Percentiles rank a stretch among this genome's conserved stretches.
Conservation (phyloP, 352 stramenopile genomes). For the Peronospora farinosa region DNA sequence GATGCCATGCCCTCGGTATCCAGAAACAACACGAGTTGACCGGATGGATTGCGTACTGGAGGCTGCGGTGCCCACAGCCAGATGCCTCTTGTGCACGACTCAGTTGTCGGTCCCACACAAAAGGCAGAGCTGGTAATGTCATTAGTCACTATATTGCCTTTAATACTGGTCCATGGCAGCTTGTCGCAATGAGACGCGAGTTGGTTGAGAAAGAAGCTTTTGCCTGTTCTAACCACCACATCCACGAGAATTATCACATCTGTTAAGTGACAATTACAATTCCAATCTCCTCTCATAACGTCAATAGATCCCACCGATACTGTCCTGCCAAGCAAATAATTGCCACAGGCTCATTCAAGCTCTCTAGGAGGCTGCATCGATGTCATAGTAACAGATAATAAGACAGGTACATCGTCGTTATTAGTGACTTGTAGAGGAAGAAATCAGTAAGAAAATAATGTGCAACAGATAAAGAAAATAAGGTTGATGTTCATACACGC, state of each 20-base stretch:
- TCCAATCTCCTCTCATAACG: neutral
- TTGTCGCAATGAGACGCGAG: slow-evolving; percentile 34
- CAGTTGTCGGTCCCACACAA: slow-evolving; percentile 69
- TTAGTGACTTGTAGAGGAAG: slow-evolving; percentile 6
- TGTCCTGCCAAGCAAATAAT: slow-evolving; percentile 75
- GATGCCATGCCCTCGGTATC: slow-evolving; percentile 83
- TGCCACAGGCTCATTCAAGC: slow-evolving; percentile 59
- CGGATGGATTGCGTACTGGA: slow-evolving; percentile 45
- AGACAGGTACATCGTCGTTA: neutral
- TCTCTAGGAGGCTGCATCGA: slow-evolving; percentile 47
- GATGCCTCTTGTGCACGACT: slow-evolving; percentile 81
- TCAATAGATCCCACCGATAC: slow-evolving; percentile 44
- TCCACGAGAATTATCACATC: neutral
- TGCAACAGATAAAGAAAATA: neutral
- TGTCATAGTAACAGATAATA: slow-evolving; percentile 3
- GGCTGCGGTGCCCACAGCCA: slow-evolving; percentile 74
- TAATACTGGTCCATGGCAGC: slow-evolving; percentile 17
- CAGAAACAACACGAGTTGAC: slow-evolving; percentile 71
- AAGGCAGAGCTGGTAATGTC: slow-evolving; percentile 33
- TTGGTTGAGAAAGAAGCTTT: slow-evolving; percentile 87
- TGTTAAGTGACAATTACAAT: neutral
- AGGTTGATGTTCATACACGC: slow-evolving; percentile 1
- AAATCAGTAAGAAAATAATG: neutral
- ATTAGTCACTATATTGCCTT: slow-evolving; percentile 11
- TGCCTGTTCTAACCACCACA: slow-evolving; percentile 50